Base-by-base conservation (phyloP, 2,329 filamentous ascomycete genomes). In the Talaromyces albobiverticillius region DNA sequence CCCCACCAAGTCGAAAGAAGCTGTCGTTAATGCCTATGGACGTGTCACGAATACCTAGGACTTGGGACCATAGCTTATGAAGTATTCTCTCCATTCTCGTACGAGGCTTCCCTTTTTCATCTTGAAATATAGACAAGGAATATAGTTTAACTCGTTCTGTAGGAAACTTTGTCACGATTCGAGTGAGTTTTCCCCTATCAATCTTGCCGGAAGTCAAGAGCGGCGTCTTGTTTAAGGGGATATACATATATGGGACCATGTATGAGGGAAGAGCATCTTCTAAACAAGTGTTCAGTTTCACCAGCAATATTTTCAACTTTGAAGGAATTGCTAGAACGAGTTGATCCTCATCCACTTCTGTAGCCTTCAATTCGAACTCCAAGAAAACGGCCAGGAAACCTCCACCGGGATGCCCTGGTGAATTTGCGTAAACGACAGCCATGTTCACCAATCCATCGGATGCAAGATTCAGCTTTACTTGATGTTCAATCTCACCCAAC, bases 11-110 rank as follows among this genome's bases (percentile, higher is more conserved):
- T 11, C 46, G 55, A 23, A 57, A 46, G 46, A 57, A 57, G 45
- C 38, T 53, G 20, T 57, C 55, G 10, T 54, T 26, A 3, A 51
- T 43, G 4, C 53, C 53, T 18, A 56, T 52, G 8, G 53, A 22
- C 16, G 16, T 70, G 54, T 77, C 70, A 0, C 66, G 57, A 1
- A 78, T 60, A 0, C 60, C 64, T 22, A 82, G 64, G 1, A 80
- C 73, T 4, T 69, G 69, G 31, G 74, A 71, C 79, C 80, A 83
- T 7, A 79, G 67, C 4, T 65, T 61, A 8, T 73, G 73, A 4
- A 83, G 67, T 6, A 66, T 70, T 3, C 26, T 20, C 23, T 61
- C 61, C 26, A 16, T 29, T 16, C 13, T 4, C 25, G 46, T 49
- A 25, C n/a, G 16, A 26, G 46, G 46, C 11, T 20, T 36, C n/a